Base-by-base conservation (phyloP, 2,329 filamentous ascomycete species). In the Penicillium sp. region DNA sequence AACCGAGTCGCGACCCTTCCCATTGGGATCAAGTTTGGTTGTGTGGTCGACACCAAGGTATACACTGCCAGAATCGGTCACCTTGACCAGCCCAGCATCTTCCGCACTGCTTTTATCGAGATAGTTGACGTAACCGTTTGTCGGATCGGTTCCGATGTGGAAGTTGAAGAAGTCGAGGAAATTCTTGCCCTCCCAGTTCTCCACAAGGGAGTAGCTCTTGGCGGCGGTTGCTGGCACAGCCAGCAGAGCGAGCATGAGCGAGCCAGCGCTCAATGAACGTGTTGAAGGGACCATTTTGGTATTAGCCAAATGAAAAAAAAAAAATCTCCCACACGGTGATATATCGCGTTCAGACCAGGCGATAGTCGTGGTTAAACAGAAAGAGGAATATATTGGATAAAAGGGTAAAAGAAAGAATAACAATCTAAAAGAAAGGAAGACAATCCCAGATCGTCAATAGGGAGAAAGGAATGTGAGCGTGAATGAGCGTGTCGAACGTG, bases 101-200 rank as follows among this genome's bases (percentile, higher is more conserved):
- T 74, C 64, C 13, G 77, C 76, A n/a, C 65, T 65, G 18, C 66
- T 61, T 38, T 78, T 70, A 49, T 76, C 70, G 46, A 77, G 65
- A 58, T 80, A 83, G 57, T 76, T 75, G n/a, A 83, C 79, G 58
- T 77, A 81, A 21, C 80, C 80, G 45, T 77, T 71, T 3, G 78
- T 79, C 1, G 80, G 79, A 61, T 82, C 80, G 2, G 71, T 48
- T 1, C 71, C 72, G 5, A 72, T 75, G 59, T 75, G 80, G 66
- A 82, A 81, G 46, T 78, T 72, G 63, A 82, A 83, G 51, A 75
- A 71, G 29, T 77, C 68, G 58, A 82, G 79, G 69, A 83, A 83
- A 51, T 71, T 71, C 21, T 75, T 66, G 5, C 77, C 77, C 10
- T 75, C 69, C 67, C 79, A 80, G 47, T 68, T 71, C 53, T 79